phyloP scores from a whole-genome alignment of 805 yeast species.

The Pichia manshurica region DNA sequence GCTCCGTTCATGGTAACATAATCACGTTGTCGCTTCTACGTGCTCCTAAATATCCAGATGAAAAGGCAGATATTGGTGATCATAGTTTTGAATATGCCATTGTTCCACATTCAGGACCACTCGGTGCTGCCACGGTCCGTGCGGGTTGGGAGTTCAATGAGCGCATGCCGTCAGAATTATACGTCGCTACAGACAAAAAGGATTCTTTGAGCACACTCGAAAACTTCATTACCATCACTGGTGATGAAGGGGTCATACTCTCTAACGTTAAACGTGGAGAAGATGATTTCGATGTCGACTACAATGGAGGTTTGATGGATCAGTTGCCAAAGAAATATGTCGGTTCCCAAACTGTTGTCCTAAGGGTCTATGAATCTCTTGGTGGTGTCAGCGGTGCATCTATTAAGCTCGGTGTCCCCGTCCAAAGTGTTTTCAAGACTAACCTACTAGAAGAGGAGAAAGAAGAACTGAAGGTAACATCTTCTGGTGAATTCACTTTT shows the following conservation, averaged over 20 bases:
- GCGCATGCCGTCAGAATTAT: conserved; percentile 23
- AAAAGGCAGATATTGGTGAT: conserved; percentile 85
- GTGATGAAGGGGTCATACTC: conserved; percentile 57
- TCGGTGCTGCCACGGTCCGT: conserved; percentile 60
- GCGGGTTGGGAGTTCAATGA: conserved; percentile 79
- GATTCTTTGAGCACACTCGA: conserved; percentile 4
- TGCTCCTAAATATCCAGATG: conserved; percentile 93
- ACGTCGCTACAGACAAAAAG: conserved; percentile 6
- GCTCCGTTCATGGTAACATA: conserved; percentile 85
- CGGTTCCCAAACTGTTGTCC: conserved; percentile 49
- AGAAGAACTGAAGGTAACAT: conserved; percentile 33
- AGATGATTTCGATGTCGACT: conserved; percentile 57
- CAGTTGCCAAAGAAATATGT: conserved; percentile 38
- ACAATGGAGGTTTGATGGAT: conserved; percentile 31
- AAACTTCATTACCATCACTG: conserved; percentile 30
- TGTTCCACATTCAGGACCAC: conserved; percentile 70
- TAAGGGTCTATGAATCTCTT: conserved; percentile 79
- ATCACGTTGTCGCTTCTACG: conserved; percentile 83
- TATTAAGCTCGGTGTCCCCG: conserved; percentile 38
- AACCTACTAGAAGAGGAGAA: conserved; percentile 53
- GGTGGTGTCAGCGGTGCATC: conserved; percentile 69
- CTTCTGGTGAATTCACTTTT: conserved; percentile 32
- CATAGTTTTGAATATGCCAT: conserved; percentile 82
- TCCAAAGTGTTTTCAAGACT: conserved; percentile 46
- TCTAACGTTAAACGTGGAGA: conserved; percentile 84